Conservation (phyloP, 768 basidiomycete genomes). For the Psilocybe tampanensis region DNA sequence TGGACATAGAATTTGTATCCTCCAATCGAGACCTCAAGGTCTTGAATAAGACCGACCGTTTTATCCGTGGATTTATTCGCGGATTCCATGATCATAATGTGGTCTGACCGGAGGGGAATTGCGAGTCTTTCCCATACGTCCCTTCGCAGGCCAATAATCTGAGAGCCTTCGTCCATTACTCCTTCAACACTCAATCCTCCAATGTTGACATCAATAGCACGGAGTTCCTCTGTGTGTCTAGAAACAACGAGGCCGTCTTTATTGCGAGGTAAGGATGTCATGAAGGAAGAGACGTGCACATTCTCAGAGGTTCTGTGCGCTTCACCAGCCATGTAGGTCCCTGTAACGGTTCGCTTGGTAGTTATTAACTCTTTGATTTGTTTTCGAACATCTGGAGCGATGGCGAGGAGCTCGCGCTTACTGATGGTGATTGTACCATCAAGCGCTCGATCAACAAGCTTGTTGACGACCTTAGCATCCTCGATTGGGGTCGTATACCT, state of each 20-base stretch:
- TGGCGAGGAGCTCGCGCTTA: slow-evolving; percentile 13
- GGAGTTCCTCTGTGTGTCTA: slow-evolving; percentile 12
- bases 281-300: neutral
- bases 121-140: slow-evolving; percentile 20
- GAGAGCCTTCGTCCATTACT: slow-evolving; percentile 20
- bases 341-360: neutral
- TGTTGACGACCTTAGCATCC: slow-evolving; percentile 3
- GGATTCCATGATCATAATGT: slow-evolving; percentile 22
- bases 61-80: slow-evolving; percentile 15
- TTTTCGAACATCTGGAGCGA: slow-evolving; percentile 17
- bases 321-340: neutral
- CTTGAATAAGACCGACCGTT: slow-evolving; percentile 18
- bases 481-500: slow-evolving; percentile 16
- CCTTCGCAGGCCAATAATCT: slow-evolving; percentile 11
- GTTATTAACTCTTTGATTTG: slow-evolving; percentile 14
- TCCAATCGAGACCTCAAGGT: slow-evolving; percentile 16
- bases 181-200: slow-evolving; percentile 11
- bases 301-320: neutral
- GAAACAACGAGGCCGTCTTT: slow-evolving; percentile 5
- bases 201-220: slow-evolving; percentile 12
- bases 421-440: slow-evolving; percentile 17
- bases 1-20: slow-evolving; percentile 20
- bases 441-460: slow-evolving; percentile 8
- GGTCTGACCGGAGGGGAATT: slow-evolving; percentile 10
- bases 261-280: neutral